Base-by-base conservation (phyloP, 2,329 filamentous ascomycete species). In the Fusarium nygamai region DNA sequence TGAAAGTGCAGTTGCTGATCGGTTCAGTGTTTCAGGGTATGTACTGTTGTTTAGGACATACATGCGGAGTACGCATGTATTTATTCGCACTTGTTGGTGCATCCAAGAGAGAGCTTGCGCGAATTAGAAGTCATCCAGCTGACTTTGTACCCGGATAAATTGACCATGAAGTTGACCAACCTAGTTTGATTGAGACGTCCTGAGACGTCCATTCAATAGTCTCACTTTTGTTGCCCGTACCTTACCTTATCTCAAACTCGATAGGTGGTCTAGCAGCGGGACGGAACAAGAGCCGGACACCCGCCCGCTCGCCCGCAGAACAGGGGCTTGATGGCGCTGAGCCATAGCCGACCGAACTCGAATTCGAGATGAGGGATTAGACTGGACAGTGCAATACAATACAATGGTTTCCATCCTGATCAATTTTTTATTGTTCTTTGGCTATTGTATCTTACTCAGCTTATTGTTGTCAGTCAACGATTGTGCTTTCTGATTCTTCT, bases 401-500 rank as follows among this genome's bases (percentile, higher is more conserved):
- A 57, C 29, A 46, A 43, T 61, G 20, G 19, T n/a, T 24, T 34
- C 41, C 20, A 24, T 57, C 29, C 43, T 43, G 57, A 13, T n/a
- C 20, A 38, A 51, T 11, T 51, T 46, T 33, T 57, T 46, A 33
- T 47, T 44, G 31, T 56, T 34, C 31, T 58, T 44, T 41, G 13
- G 29, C 43, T 64, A 36, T 34, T 69, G 61, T 20, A 36, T 27
- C 19, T 48, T 29, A 27, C 58, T 74, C 63, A 56, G 71, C 61
- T 61, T 61, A 24, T 38, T 56, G 57, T 54, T 51, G 38, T 51
- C 47, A 74, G 41, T 68, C 53, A 74, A 69, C 56, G 71, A 74
- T 67, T 48, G 71, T 64, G 13, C 50, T 41, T 64, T 38, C 59
- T 64, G 19, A 58, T 56, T 67, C 56, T 58, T 43, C n/a, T 22